Conservation (phyloP, 1,284 basidiomycete species). For the Sanghuangporus baumii region DNA sequence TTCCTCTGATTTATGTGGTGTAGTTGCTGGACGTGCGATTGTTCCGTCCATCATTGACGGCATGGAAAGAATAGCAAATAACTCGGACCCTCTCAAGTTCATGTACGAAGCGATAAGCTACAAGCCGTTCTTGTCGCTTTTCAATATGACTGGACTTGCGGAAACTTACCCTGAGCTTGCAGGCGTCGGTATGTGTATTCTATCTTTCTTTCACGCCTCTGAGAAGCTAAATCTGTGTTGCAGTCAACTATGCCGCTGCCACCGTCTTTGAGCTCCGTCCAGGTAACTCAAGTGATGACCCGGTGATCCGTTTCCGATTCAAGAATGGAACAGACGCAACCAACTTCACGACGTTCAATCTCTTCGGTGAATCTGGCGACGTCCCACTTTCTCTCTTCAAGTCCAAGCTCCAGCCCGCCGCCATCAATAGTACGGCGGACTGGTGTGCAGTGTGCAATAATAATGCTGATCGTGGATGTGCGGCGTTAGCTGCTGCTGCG, state of each 20-base stretch:
- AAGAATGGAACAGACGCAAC: conserved; percentile 45
- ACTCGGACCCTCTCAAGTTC: conserved; percentile 37
- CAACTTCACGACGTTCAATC: conserved; percentile 24
- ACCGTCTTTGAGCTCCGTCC: conserved; percentile 37
- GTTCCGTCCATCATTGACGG: conserved; percentile 40
- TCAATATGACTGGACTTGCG: conserved; percentile 43
- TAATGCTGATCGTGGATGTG: conserved; percentile 50
- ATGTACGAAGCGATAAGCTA: conserved; percentile 41
- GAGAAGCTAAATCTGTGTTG: background rate
- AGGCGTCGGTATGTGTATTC: conserved; percentile 29
- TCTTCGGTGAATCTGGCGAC: conserved; percentile 34
- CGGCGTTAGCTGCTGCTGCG: conserved; percentile 32
- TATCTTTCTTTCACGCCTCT: background rate
- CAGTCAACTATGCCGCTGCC: conserved; percentile 42
- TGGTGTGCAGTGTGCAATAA: conserved; percentile 61
- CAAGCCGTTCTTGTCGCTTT: conserved; percentile 50
- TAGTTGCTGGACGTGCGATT: conserved; percentile 42
- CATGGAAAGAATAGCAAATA: conserved; percentile 38
- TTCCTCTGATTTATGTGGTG: conserved; percentile 24
- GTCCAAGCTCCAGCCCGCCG: conserved; percentile 34
- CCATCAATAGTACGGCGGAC: conserved; percentile 45
- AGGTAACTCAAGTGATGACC: conserved; percentile 21
- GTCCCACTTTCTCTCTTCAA: conserved; percentile 54
- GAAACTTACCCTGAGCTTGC: conserved; percentile 27
- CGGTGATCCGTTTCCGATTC: conserved; percentile 54